These are phyloP conservation scores for Samsoniella hepiali DNA, from an alignment of 2,329 filamentous ascomycete species.

Conservation along the genomic window DNA sequence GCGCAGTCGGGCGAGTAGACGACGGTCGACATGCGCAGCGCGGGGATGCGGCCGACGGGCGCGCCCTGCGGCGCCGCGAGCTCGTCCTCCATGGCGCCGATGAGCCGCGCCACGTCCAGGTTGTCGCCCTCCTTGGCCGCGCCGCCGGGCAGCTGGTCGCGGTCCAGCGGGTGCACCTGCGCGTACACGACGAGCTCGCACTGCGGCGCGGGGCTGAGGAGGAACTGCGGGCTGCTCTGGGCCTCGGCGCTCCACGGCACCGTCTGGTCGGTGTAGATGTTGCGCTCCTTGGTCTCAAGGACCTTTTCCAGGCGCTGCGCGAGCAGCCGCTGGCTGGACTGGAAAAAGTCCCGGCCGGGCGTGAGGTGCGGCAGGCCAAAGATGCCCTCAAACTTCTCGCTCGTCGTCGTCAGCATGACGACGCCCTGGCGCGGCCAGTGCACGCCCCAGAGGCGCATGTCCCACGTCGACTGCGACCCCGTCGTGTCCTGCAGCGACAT, in stretches of 20 bases:
- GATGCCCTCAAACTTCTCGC: slow-evolving; percentile 90
- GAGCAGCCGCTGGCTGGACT: slow-evolving; percentile 60
- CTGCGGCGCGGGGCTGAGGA: slow-evolving; percentile 60
- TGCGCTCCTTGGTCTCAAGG: slow-evolving; percentile 61
- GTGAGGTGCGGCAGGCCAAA: slow-evolving; percentile 84
- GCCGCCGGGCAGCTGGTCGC: slow-evolving; percentile 30
- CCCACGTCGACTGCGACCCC: slow-evolving; percentile 68
- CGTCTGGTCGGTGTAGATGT: slow-evolving; percentile 51
- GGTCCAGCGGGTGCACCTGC: slow-evolving; percentile 63
- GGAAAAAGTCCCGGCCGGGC: slow-evolving; percentile 54
- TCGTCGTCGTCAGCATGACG: slow-evolving; percentile 81
- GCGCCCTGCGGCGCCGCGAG: slow-evolving; percentile 59
- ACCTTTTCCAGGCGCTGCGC: slow-evolving; percentile 68
- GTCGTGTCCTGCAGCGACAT: slow-evolving; percentile 69
- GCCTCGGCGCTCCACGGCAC: slow-evolving; percentile 76
- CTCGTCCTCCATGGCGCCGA: slow-evolving; percentile 59
- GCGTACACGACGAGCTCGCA: slow-evolving; percentile 89
- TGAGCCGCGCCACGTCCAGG: slow-evolving; percentile 36
- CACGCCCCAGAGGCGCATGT: slow-evolving; percentile 76
- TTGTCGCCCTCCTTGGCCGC: slow-evolving; percentile 32
- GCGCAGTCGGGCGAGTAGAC: slow-evolving; percentile 67
- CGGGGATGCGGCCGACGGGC: slow-evolving; percentile 52
- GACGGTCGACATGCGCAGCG: slow-evolving; percentile 59
- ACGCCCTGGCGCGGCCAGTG: slow-evolving; percentile 82
- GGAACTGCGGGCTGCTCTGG: slow-evolving; percentile 56